Conservation (phyloP, 176 grass and related monocot genomes). For the Aegilops bicornis region DNA sequence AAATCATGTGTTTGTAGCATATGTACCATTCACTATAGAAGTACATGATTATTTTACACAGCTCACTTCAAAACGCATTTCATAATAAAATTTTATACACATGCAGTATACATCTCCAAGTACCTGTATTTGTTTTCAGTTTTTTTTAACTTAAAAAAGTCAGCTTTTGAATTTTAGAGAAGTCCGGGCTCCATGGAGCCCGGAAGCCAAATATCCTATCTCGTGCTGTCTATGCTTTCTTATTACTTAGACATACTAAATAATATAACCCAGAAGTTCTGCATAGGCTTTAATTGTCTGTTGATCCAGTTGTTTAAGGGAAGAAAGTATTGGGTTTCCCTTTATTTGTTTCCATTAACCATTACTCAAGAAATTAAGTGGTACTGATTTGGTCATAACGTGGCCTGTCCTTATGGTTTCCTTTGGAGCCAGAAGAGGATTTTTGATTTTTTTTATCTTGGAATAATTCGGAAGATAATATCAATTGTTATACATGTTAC, state of each 20-base stretch:
- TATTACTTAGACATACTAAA: conserved; percentile 6
- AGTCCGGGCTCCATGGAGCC: no score
- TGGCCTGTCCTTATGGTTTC: conserved; percentile 1
- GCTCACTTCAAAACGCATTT: no score
- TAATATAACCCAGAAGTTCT: neutral
- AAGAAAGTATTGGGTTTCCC: neutral
- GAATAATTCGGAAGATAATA: neutral
- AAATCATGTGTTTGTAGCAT: no score
- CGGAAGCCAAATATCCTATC: no score
- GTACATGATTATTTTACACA: no score
- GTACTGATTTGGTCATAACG: neutral
- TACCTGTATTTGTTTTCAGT: no score
- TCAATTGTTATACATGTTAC: neutral
- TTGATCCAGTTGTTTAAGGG: conserved; percentile 11
- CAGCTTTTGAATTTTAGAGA: no score
- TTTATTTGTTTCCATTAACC: conserved; percentile 1
- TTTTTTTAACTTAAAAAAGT: no score
- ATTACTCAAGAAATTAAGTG: neutral
- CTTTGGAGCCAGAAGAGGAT: conserved; percentile 12
- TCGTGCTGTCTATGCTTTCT: neutral
- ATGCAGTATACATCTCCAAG: no score
- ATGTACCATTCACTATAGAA: no score
- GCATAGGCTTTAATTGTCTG: neutral
- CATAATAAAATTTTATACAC: no score
- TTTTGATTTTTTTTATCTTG: conserved; percentile 19